Conservation (phyloP, 345 rosid species). For the Microcos paniculata region DNA sequence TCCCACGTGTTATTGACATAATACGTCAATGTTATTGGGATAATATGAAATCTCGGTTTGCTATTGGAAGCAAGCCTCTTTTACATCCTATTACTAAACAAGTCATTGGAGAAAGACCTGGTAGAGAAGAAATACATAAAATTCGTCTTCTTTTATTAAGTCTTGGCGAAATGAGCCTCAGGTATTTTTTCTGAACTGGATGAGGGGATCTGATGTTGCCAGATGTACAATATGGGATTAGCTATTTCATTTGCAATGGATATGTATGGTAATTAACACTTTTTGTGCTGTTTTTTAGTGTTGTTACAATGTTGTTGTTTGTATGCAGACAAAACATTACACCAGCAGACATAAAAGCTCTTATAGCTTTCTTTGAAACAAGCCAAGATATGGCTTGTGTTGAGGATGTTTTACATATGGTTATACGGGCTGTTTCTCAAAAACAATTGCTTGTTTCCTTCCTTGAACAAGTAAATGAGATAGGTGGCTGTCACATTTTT, state of each 20-base stretch:
- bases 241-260: conserved; percentile 1
- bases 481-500: conserved; percentile 88
- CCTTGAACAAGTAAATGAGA: conserved; percentile 79
- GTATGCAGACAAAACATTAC: conserved; percentile 71
- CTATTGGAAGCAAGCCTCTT: conserved; percentile 78
- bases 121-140: conserved; percentile 78
- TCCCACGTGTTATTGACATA: conserved; percentile 75
- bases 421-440: conserved; percentile 84
- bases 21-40: conserved; percentile 89
- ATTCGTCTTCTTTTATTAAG: conserved; percentile 91
- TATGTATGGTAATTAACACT: conserved; percentile 14
- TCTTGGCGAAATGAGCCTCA: conserved; percentile 97
- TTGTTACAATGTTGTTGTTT: conserved; percentile 10
- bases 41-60: conserved; percentile 54
- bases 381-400: conserved; percentile 89
- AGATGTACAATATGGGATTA: neutral
- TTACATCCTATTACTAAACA: conserved; percentile 60
- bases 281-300: conserved; percentile 17
- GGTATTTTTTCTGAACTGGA: conserved; percentile 36
- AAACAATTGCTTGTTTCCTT: conserved; percentile 68
- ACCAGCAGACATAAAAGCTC: conserved; percentile 67
- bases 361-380: conserved; percentile 77
- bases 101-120: conserved; percentile 74
- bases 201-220: neutral
- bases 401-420: conserved; percentile 92